Evolutionary conservation across 345 rosid genomes (phyloP), one percentile per base, ranked within the genome.

Genomic region (Acer yangbiense): DNA sequence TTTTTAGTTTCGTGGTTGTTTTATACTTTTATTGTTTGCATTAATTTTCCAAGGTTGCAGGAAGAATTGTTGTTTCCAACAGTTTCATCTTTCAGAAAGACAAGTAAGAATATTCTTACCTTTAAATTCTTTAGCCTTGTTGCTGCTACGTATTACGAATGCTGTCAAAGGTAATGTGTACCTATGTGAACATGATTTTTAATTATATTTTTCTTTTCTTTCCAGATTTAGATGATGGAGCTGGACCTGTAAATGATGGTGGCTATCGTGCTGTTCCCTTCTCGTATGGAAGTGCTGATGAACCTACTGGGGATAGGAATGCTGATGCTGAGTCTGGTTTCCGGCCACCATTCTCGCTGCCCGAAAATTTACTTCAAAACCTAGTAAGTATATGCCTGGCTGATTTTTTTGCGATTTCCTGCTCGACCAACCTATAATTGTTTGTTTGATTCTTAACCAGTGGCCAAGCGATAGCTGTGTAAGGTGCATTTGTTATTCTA

Each of bases 401-500:
- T 65, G 35, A 39, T 73, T 75, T 77, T 69, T 79, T 77, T 67
- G 62, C 77, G 57, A 25, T 41, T 71, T 78, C 70, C 73, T 35
- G 61, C 57, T 69, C 70, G 50, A 73, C 85, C 74, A 77, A 66
- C 41, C 55, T 80, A 68, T 79, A 66, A 73, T 74, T 80, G 86
- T 86, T 80, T 77, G 82, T 82, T 86, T 81, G 82, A 78, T 83
- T 76, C 84, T 80, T 84, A 79, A 72, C 88, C 86, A 84, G 81
- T 82, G 94, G 89, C 83, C 82, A 81, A 79, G 69, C 62, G 85
- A 85, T 86, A 89, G 86, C 82, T 90, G 88, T 83, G 86, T 85
- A 86, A 88, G 87, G 90, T 88, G 93, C 93, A 85, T 87, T 79
- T 92, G 91, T 92, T 87, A 73, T 92, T 92, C 98, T 96, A 90